Evolutionary conservation across 208 protist species (phyloP), one percentile per base, ranked within the genome.

Genomic region (Herpetomonas samuelpessoai): DNA sequence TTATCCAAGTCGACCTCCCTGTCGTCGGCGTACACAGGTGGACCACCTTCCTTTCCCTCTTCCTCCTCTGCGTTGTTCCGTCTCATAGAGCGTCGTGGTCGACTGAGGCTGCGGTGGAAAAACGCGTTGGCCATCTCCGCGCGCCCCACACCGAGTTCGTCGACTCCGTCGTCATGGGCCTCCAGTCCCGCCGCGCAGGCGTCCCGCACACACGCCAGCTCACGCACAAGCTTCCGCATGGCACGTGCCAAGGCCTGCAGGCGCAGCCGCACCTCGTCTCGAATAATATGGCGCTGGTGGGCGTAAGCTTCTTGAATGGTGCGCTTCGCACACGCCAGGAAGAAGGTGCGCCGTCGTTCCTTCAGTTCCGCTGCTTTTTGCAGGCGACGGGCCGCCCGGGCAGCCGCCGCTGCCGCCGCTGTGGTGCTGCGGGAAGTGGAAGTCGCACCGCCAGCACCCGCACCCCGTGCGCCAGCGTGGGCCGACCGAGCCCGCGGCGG

Each of bases 251-350:
- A 75, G 25, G 65, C 52, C 2, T 73, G 71, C 2, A 88, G 53
- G 2, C 74, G 71, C n/a, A 67, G 58, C 22, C 58, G 56, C 30
- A 86, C 45, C 16, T 52, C 58, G 41, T 86, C 75, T 14, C 84
- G 84, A 62, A 81, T 63, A 24, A 46, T 41, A 1, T 80, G 84
- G 0, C 73, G 71, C 30, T 76, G 70, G 10, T 62, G 46, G 31
- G 60, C 68, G 18, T 70, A 54, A 26, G 60, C 53, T 22, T 70
- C 66, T 12, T 39, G 19, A 10, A 71, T 68, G 26, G 60, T 75
- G 1, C 68, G 62, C 29, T 59, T 25, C 19, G 66, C 64, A 35
- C 66, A 72, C n/a, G 46, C 12, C 16, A 48, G 44, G 44, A 48
- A 48, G 19, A 48, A 6, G 44, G 16, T 19, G 44, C 41, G 46